phyloP scores from a whole-genome alignment of 169 alveolate genomes.

The Plasmodium falciparum region DNA sequence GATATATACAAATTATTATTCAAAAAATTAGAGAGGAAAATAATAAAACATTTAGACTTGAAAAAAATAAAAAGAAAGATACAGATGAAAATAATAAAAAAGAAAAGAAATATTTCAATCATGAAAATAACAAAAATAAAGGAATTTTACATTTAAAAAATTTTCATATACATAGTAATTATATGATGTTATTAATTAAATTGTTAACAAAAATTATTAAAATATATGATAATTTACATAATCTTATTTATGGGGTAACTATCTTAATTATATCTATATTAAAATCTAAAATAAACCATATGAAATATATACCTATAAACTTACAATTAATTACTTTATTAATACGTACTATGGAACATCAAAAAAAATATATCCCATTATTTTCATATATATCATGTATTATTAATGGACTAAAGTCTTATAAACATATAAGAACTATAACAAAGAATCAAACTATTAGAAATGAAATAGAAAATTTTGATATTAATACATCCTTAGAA shows the following conservation, averaged over 20 bases:
- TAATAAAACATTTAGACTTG: constrained; percentile 9
- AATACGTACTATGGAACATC: constrained; percentile 63
- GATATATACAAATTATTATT: constrained; percentile 59
- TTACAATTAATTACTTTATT: constrained; percentile 42
- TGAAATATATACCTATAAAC: constrained; percentile 67
- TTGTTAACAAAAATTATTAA: constrained; percentile 31
- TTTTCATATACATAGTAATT: constrained; percentile 41
- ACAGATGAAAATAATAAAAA: neutral
- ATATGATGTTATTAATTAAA: constrained; percentile 23
- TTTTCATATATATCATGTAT: constrained; percentile 55
- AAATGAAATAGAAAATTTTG: constrained; percentile 49
- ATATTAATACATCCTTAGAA: constrained; percentile 25
- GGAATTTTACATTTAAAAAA: neutral
- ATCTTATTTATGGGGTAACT: constrained; percentile 44
- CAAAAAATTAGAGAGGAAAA: constrained; percentile 48
- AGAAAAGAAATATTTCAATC: neutral
- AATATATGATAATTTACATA: constrained; percentile 30
- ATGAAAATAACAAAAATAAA: neutral
- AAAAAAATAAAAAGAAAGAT: neutral
- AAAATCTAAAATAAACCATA: constrained; percentile 42
- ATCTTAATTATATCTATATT: constrained; percentile 55
- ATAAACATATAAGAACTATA: constrained; percentile 28
- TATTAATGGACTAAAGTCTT: constrained; percentile 40
- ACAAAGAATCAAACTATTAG: constrained; percentile 32
- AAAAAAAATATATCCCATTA: constrained; percentile 65